phyloP scores from a whole-genome alignment of 2,329 filamentous ascomycete genomes.

The Verticillium nubilum region DNA sequence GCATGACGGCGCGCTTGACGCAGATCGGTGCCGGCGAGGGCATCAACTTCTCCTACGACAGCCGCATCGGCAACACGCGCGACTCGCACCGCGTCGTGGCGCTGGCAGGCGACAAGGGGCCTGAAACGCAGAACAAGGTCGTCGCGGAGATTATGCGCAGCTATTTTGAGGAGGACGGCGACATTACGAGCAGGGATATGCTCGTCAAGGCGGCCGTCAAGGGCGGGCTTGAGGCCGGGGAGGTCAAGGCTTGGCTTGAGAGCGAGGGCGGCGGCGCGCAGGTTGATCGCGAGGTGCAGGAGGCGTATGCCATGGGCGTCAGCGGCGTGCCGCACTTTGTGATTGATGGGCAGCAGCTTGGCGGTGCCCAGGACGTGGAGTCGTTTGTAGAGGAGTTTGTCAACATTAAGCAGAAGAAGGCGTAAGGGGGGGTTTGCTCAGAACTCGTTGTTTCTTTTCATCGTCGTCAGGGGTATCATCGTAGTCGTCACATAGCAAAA shows the following conservation, averaged over 20 bases:
- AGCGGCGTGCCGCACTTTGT: constrained; percentile 71
- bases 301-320: constrained; percentile 46
- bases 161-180: constrained; percentile 60
- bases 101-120: constrained; percentile 50
- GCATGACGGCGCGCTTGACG: constrained; percentile 53
- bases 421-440: not conserved
- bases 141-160: constrained; percentile 58
- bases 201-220: constrained; percentile 46
- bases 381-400: constrained; percentile 64
- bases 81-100: constrained; percentile 75
- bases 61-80: constrained; percentile 69
- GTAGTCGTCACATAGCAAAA: not conserved
- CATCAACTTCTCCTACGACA: constrained; percentile 67
- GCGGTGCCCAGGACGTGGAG: constrained; percentile 66
- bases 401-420: constrained; percentile 31
- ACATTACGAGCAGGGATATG: constrained; percentile 53
- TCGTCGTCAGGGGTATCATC: constrained; percentile 1
- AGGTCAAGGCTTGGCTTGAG: constrained; percentile 49
- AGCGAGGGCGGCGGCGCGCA: constrained; percentile 48
- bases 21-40: constrained; percentile 58
- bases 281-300: constrained; percentile 50
- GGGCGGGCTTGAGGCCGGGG: constrained; percentile 46
- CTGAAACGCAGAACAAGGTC: constrained; percentile 51
- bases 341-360: constrained; percentile 61
- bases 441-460: not conserved